Evolutionary conservation across 331 rosid species (phyloP), one percentile per base, ranked within the genome.

Genomic region (Prunus yedoensis): DNA sequence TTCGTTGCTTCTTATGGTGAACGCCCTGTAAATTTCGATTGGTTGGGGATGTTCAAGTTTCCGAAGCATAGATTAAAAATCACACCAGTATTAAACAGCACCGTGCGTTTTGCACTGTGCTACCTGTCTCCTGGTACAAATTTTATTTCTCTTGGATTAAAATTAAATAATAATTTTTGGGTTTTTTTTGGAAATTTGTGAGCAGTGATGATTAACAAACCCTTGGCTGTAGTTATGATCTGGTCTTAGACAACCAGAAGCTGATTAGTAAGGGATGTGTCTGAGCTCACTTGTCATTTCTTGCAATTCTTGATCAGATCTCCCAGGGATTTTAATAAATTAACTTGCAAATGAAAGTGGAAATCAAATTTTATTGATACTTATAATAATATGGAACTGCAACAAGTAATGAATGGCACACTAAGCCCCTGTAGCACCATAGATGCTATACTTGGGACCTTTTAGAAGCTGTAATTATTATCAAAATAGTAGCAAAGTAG

Each of bases 91-190:
- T 91, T 86, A 87, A 94, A 91, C 97, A 87, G 93, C 94, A 16
- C 81, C 35, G 85, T 85, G 96, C 82, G 56, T 54, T n/a, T 17
- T 83, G 77, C 93, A 86, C 83, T 67, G 63, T 56, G 96, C 80
- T 90, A 91, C 98, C 96, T 93, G 98, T 91, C 98, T 89, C 27
- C 96, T 91, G 98, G 96, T 79, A 91, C 84, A 85, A 43, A 35
- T 41, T 30, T n/a, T 2, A 2, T 3, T 73, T 17, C 5, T n/a
- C 21, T 15, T 69, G 15, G 9, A 13, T n/a, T 0, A 8, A 16
- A 14, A 3, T 62, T 0, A 38, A 38, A 5, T 38, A 38, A 38
- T 38, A 5, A 38, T 38, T 38, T 38, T 0, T 30, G 35, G 35
- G 32, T 30, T 3, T 30, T 32, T 32, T 1, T 25, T 4, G 38